Evolutionary conservation across 106 monocot species (phyloP).

Genomic region (Dendrobium huoshanense): DNA sequence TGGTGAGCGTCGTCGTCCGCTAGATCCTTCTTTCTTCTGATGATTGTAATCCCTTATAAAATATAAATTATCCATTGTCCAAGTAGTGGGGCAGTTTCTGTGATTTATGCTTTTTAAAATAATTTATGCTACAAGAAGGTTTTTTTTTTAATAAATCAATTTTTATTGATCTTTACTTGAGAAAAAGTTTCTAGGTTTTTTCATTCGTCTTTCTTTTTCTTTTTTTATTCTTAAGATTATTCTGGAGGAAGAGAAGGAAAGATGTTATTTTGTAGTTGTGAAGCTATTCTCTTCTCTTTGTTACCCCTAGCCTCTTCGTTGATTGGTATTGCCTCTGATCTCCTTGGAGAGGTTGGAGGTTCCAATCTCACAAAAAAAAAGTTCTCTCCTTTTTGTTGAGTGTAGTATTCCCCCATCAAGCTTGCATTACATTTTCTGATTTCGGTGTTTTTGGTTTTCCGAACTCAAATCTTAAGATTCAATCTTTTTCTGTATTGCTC

Average conservation of each 20-base stretch:
- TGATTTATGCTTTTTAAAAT: background rate
- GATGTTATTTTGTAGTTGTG: too few species aligned
- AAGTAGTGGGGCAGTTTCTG: background rate
- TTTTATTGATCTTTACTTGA: background rate
- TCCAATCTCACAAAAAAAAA: background rate
- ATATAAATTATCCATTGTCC: background rate
- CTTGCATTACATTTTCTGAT: background rate
- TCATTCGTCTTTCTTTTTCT: background rate
- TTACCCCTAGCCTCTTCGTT: background rate
- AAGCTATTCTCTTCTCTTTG: background rate
- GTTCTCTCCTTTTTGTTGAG: too few species aligned
- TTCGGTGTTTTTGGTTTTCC: background rate
- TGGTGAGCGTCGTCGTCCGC: background rate
- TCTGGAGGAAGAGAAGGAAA: background rate
- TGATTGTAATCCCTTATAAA: background rate
- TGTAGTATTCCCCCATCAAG: background rate
- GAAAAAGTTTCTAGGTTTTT: background rate
- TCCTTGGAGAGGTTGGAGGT: background rate
- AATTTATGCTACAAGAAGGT: background rate
- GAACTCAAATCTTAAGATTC: background rate
- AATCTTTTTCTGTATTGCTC: background rate
- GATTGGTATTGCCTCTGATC: constrained; percentile 1
- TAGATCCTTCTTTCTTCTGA: background rate
- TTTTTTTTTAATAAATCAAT: background rate
- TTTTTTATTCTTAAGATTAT: background rate